Evolutionary conservation across 2,329 filamentous ascomycete genomes (phyloP).

Genomic region (Hypoxylon sp.): DNA sequence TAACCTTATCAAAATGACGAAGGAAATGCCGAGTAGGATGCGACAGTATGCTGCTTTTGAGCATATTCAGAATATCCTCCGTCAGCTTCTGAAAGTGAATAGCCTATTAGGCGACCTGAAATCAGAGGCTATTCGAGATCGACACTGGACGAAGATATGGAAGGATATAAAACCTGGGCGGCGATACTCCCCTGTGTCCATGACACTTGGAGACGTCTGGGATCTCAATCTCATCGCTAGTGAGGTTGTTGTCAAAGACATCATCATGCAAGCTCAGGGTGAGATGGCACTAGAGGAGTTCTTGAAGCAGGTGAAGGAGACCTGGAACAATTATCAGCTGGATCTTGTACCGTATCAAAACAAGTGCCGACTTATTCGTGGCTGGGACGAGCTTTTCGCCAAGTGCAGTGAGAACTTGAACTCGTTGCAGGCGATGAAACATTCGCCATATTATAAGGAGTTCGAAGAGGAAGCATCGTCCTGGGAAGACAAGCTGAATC

Average conservation of each 20-base stretch:
- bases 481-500: constrained; percentile 98
- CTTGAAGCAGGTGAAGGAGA: constrained; percentile 94
- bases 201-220: constrained; percentile 99
- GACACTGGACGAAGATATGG: constrained; percentile 98
- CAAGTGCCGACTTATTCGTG: constrained; percentile 96
- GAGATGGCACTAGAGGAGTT: constrained; percentile 99
- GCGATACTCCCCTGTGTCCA: constrained; percentile 91
- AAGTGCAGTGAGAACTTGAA: constrained; percentile 99
- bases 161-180: constrained; percentile 94
- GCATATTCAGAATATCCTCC: constrained; percentile 92
- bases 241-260: constrained; percentile 89
- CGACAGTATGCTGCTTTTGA: constrained; percentile 99
- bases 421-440: constrained; percentile 97
- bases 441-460: constrained; percentile 99
- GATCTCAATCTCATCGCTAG: constrained; percentile 92
- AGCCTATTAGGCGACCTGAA: constrained; percentile 89
- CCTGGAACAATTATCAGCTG: constrained; percentile 94
- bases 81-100: constrained; percentile 92
- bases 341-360: constrained; percentile 98
- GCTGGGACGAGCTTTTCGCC: constrained; percentile 97
- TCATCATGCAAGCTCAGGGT: constrained; percentile 95
- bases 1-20: constrained; percentile 95
- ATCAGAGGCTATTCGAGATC: constrained; percentile 94
- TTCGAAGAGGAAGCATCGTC: constrained; percentile 97
- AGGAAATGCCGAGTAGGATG: constrained; percentile 99